phyloP scores from a whole-genome alignment of 441 rosid genomes.

The Lepidium campestre region DNA sequence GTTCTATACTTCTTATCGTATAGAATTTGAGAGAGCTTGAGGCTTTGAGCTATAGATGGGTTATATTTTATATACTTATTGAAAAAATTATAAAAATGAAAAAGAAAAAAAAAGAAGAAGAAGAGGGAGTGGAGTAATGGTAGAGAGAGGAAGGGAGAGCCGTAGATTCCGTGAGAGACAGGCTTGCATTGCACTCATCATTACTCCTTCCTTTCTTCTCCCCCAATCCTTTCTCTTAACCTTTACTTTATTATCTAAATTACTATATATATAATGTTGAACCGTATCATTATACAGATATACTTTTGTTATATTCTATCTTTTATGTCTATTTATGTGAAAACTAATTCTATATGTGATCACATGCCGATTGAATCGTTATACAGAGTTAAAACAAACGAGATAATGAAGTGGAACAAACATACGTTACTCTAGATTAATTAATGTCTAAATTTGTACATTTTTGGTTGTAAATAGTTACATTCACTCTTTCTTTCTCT shows the following conservation, averaged over 20 bases:
- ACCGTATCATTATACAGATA: background rate
- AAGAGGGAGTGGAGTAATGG: slow-evolving; percentile 19
- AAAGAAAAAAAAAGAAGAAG: too few relatives aligned
- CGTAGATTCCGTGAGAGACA: slow-evolving; percentile 53
- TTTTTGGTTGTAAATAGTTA: slow-evolving; percentile 1
- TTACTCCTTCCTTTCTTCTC: slow-evolving; percentile 15
- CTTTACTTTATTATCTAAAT: too few relatives aligned
- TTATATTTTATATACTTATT: too few relatives aligned
- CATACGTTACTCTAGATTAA: slow-evolving; percentile 3
- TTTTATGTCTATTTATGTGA: background rate
- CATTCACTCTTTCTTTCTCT: slow-evolving; percentile 10
- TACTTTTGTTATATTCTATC: background rate
- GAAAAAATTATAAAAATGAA: too few relatives aligned
- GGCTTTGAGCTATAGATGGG: too few relatives aligned
- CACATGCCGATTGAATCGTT: slow-evolving; percentile 4
- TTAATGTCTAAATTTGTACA: slow-evolving; percentile 26
- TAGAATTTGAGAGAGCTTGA: too few relatives aligned
- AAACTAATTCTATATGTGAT: background rate
- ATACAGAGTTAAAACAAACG: slow-evolving; percentile 14
- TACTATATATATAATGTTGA: background rate
- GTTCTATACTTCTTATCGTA: too few relatives aligned
- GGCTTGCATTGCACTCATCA: slow-evolving; percentile 46
- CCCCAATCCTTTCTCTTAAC: slow-evolving; percentile 23
- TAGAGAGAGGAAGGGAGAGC: slow-evolving; percentile 21
- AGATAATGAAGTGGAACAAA: slow-evolving; percentile 9